Base-by-base conservation (phyloP, 75 land plant species). In the Adiantum capillusveneris region DNA sequence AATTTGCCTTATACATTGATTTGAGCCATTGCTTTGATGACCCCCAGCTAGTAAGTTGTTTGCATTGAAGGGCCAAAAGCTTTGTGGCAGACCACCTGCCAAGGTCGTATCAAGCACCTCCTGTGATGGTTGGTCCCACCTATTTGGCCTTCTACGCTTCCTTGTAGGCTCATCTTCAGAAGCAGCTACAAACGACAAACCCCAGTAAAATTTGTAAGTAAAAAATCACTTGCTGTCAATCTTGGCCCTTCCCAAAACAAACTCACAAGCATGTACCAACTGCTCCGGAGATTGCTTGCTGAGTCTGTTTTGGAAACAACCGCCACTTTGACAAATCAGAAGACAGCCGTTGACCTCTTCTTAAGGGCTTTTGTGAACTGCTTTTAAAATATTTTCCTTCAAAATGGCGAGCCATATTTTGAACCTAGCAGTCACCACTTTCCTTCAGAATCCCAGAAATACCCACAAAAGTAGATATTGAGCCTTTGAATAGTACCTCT, bases 91-190 rank as follows among this genome's bases (percentile, higher is more conserved):
- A 24, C 55, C 55, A 25, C 28, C 55, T 3, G 55, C 28, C 14
- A 25, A 25, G 2, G 55, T 53, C 1, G 28, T 26, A 22, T 53
- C 55, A 22, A 53, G 55, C 55, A 53, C 55, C 25, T 53, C 55
- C 55, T 25, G 59, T 58, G 59, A 34, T n/a, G 59, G 59, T 31
- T 58, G 43, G 31, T 65, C 67, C 69, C 69, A 66, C 18, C 69
- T 36, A 31, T 34, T 58, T 1, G 53, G 25, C 27, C 69, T 45
- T 48, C 58, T 66, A 17, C 65, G 69, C 20, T 46, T 61, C 37
- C 5, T 30, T 2, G 59, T 31, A 11, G 1, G 11, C 11, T 58
- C 43, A 34, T 31, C 39, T 34, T 34, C 37, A 5, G 37, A 3
- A 3, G 9, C 37, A 34, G 3, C 37, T 34, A 34, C 37, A 34